phyloP scores from a whole-genome alignment of 2,329 filamentous ascomycete genomes.

The Penicillium sclerotiorum region DNA sequence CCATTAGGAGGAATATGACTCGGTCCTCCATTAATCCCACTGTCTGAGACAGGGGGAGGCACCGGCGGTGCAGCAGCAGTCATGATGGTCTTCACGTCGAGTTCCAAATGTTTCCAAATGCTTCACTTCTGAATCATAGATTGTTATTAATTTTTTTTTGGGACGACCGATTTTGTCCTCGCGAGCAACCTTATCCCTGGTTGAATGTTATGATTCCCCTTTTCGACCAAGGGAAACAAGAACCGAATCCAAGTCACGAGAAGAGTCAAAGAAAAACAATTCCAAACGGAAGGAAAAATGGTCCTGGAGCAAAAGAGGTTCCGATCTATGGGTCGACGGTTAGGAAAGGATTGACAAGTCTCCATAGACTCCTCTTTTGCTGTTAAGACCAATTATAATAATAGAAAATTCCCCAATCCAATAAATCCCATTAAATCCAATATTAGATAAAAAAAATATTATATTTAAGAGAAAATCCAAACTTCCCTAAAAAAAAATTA shows the following conservation, averaged over 20 bases:
- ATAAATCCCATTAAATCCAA: background rate
- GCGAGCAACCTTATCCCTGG: background rate
- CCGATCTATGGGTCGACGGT: slow-evolving; percentile 29
- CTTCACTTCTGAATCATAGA: no score
- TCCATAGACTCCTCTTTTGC: slow-evolving; percentile 17
- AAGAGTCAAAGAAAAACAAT: slow-evolving; percentile 13
- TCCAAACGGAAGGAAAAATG: background rate
- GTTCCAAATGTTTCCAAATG: no score
- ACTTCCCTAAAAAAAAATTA: slow-evolving; percentile 1
- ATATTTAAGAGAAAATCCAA: background rate
- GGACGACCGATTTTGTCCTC: no score
- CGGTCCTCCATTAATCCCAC: slow-evolving; percentile 32
- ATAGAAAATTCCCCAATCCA: slow-evolving; percentile 6
- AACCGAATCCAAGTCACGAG: slow-evolving; percentile 9
- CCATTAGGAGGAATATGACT: slow-evolving; percentile 32
- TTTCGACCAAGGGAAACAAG: slow-evolving; percentile 1
- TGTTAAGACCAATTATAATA: slow-evolving; percentile 21
- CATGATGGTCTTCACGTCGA: slow-evolving; percentile 27
- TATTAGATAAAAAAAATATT: background rate
- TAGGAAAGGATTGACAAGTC: slow-evolving; percentile 29
- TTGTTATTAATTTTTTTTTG: background rate
- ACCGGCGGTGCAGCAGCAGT: slow-evolving; percentile 41
- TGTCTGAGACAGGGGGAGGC: slow-evolving; percentile 35
- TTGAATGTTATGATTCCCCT: background rate
- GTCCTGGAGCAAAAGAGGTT: slow-evolving; percentile 15